phyloP scores from a whole-genome alignment of 116 monocot genomes.

The Posidonia oceanica region DNA sequence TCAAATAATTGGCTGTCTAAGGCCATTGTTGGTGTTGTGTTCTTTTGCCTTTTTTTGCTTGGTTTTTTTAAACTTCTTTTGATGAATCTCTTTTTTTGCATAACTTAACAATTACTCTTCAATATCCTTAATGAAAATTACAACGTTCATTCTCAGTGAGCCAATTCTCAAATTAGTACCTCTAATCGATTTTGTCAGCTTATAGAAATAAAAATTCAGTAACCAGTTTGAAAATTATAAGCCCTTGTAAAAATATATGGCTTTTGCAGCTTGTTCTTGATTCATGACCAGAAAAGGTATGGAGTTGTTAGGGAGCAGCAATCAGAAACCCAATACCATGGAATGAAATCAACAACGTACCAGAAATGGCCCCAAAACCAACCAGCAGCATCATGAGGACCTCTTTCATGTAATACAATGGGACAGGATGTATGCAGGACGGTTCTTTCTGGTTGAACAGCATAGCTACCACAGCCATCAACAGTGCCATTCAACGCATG shows the following conservation, averaged over 20 bases:
- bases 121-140: no score
- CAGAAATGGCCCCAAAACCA: slow-evolving; percentile 36
- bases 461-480: slow-evolving; percentile 44
- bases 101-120: no score
- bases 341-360: slow-evolving; percentile 41
- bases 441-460: slow-evolving; percentile 49
- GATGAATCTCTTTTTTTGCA: no score
- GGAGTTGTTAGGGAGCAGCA: slow-evolving; percentile 9
- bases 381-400: slow-evolving; percentile 32
- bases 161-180: no score
- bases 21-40: no score
- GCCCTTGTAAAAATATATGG: neutral
- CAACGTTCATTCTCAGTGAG: no score
- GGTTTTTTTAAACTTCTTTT: no score
- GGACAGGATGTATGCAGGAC: slow-evolving; percentile 35
- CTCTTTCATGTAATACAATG: slow-evolving; percentile 25
- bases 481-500: slow-evolving; percentile 44
- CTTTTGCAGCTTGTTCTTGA: neutral
- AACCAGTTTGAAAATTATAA: no score
- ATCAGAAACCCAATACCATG: slow-evolving; percentile 67
- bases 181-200: no score
- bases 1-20: no score
- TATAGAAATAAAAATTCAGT: no score
- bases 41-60: no score
- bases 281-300: neutral